Evolutionary conservation across 352 stramenopile species (phyloP).

Genomic region (Phytophthora sansomeana): DNA sequence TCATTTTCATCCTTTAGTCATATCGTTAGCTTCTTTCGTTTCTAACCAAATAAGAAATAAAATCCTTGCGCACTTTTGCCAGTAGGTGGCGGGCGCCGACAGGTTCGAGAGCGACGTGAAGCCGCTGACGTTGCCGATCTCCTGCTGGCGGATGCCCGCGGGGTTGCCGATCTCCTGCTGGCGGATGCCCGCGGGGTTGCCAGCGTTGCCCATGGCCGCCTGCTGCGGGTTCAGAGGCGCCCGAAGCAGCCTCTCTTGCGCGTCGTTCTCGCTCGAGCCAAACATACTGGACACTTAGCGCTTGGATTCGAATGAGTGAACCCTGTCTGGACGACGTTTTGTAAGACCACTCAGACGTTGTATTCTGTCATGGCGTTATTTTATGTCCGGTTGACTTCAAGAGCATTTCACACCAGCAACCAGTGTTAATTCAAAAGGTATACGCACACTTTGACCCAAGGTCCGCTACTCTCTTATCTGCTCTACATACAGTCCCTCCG

Average conservation of each 20-base stretch:
- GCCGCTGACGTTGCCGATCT: slow-evolving; percentile 30
- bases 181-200: slow-evolving; percentile 28
- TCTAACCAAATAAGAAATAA: slow-evolving; percentile 5
- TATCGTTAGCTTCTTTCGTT: slow-evolving; percentile 7
- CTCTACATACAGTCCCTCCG: slow-evolving; percentile 31
- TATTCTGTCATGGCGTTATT: no score
- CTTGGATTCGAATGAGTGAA: no score
- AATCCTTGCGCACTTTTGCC: slow-evolving; percentile 41
- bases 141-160: slow-evolving; percentile 35
- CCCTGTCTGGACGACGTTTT: no score
- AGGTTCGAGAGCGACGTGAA: slow-evolving; percentile 48
- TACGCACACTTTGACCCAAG: slow-evolving; percentile 19
- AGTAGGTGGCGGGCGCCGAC: slow-evolving; percentile 43
- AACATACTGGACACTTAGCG: no score
- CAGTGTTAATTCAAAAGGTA: slow-evolving; percentile 37
- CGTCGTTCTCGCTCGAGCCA: slow-evolving; percentile 30
- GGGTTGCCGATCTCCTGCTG: slow-evolving; percentile 40
- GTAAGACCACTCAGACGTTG: no score
- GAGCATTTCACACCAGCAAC: slow-evolving; percentile 4
- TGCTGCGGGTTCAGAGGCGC: slow-evolving; percentile 50
- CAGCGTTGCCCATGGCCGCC: slow-evolving; percentile 20
- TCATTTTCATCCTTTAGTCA: slow-evolving; percentile 60
- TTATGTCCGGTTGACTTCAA: no score
- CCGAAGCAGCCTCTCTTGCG: slow-evolving; percentile 36
- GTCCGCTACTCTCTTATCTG: slow-evolving; percentile 27